A percentile compares a stretch with the other conserved stretches of the same genome.
Evolutionary conservation across 306 rosid species (phyloP).

Genomic region (Glycine tomentella): DNA sequence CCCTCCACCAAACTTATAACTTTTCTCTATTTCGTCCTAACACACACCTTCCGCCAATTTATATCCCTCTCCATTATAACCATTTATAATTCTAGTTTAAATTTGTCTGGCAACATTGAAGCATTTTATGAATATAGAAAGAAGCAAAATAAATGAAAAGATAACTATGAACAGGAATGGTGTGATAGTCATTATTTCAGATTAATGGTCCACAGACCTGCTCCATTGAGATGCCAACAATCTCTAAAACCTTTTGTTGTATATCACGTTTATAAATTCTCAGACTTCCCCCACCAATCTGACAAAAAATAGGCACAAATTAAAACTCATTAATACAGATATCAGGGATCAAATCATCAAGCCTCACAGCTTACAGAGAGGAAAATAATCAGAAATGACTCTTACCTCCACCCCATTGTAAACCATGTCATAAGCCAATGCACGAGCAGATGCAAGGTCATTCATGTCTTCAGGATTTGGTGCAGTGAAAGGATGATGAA

Average conservation of each 20-base stretch:
- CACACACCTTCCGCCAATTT: no score
- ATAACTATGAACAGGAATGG: conserved; percentile 28
- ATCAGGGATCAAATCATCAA: conserved; percentile 14
- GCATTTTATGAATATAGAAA: conserved; percentile 10
- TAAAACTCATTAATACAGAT: conserved; percentile 22
- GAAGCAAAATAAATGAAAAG: conserved; percentile 3
- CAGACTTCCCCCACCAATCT: conserved; percentile 98
- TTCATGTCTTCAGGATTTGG: conserved; percentile 91
- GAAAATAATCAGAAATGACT: conserved; percentile 21
- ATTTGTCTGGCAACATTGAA: conserved; percentile 27
- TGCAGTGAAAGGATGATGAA: conserved; percentile 99
- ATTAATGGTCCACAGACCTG: conserved; percentile 63
- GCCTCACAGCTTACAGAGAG: conserved; percentile 36
- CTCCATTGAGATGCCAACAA: conserved; percentile 85
- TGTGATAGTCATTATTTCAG: conserved; percentile 2
- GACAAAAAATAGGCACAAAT: conserved; percentile 40
- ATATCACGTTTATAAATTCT: conserved; percentile 89
- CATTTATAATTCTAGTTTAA: neutral
- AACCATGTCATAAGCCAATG: conserved; percentile 98
- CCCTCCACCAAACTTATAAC: no score
- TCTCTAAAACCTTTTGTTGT: conserved; percentile 90
- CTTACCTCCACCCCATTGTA: conserved; percentile 96
- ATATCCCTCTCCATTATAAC: neutral
- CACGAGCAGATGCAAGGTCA: conserved; percentile 93
- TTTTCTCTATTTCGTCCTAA: no score